phyloP scores from a whole-genome alignment of 768 basidiomycete genomes.

The Scleroderma bovista region DNA sequence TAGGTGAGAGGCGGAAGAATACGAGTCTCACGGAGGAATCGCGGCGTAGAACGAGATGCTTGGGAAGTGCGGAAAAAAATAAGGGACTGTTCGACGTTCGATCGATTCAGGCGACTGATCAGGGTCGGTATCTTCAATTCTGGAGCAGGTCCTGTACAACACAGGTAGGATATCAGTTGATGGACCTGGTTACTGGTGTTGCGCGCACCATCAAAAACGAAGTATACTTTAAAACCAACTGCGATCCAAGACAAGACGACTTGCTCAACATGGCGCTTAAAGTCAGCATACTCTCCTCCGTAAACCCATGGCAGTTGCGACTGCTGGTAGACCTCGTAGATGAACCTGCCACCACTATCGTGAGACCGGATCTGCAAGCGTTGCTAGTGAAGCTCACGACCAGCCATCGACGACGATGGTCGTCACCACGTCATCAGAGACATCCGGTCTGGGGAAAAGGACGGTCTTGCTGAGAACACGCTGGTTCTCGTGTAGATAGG shows the following conservation, averaged over 20 bases:
- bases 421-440: constrained; percentile 18
- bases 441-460: constrained; percentile 17
- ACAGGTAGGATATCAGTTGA: constrained; percentile 4
- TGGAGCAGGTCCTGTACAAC: constrained; percentile 55
- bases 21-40: constrained; percentile 68
- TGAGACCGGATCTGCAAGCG: constrained; percentile 7
- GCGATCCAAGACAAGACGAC: constrained; percentile 65
- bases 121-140: constrained; percentile 68
- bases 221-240: constrained; percentile 58
- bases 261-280: constrained; percentile 40
- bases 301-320: constrained; percentile 77
- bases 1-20: constrained; percentile 69
- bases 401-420: constrained; percentile 76
- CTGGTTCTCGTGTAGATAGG: constrained; percentile 44
- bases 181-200: constrained; percentile 13
- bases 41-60: constrained; percentile 52
- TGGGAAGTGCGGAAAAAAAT: constrained; percentile 80
- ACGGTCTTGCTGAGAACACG: constrained; percentile 34
- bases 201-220: constrained; percentile 75
- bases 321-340: constrained; percentile 58
- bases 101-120: constrained; percentile 51
- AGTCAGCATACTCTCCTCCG: constrained; percentile 71
- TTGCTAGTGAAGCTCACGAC: constrained; percentile 55
- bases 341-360: constrained; percentile 48
- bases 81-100: constrained; percentile 53